Base-by-base conservation (phyloP, 805 yeast species). In the Nakazawaea molendinolei region DNA sequence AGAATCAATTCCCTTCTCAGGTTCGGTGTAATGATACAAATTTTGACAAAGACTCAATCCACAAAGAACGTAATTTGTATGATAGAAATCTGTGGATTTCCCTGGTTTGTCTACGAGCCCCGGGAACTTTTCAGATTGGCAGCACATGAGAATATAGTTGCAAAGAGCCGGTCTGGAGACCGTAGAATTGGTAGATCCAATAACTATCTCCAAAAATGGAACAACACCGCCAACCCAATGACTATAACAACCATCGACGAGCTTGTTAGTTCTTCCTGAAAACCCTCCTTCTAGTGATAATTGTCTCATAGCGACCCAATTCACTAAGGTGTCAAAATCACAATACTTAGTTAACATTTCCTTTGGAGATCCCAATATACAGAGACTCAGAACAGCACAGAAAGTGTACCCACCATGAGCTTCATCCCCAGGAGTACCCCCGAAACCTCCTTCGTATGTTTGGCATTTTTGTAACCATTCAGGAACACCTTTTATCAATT, bases 381-480 rank as follows among this genome's bases (percentile, higher is more conserved):
- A 70, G 40, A 75, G 60, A 33, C 76, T 71, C 30, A 81, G 94
- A 29, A 84, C 63, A 0, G 90, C 95, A 62, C 99, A 92, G 55
- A 75, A 92, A 0, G 97, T 76, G 54, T 92, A 94, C 1, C 98
- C 99, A 2, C 97, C 98, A 53, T 92, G 99, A 0, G 97, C 97
- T 56, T 92, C 99, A 41, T 75, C 81, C 5, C 70, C 66, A 0
- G 95, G 92, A 15, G 67, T 65, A 1, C 95, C 95, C 1, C 89
- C 86, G 59, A 90, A 84, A 0, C 98, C 98, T 17, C 99, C 98
- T 60, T 94, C 98, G 52, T 71, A 89, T 0, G 90, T 84, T 56
- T 92, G 98, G 48, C 96, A 86, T 9, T 53, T 45, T 0, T 58
- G 47, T 10, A 92, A 46, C 79, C 87, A 90, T 10, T 69, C 71